Evolutionary conservation across 495 filamentous ascomycete species (phyloP).

Genomic region (Lichina pygmaea): DNA sequence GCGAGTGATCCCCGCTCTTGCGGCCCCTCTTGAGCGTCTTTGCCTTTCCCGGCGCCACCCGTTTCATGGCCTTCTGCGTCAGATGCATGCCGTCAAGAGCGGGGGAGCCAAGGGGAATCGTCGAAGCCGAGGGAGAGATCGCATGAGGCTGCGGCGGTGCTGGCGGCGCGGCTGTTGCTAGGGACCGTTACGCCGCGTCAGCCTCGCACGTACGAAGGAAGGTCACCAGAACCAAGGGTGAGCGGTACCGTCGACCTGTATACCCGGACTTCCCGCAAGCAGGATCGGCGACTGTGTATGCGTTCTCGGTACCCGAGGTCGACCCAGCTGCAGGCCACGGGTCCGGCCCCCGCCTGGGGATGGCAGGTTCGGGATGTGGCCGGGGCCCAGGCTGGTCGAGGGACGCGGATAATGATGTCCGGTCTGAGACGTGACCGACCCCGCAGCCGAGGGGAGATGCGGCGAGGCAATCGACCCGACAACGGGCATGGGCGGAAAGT

Average conservation of each 20-base stretch:
- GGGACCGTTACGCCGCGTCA: too few relatives aligned
- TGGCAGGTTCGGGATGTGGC: constrained; percentile 53
- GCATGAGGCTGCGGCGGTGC: too few relatives aligned
- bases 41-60: constrained; percentile 1
- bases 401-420: constrained; percentile 14
- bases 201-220: too few relatives aligned
- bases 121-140: too few relatives aligned
- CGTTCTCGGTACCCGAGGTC: constrained; percentile 37
- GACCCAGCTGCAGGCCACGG: constrained; percentile 10
- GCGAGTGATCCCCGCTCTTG: constrained; percentile 20
- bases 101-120: constrained; percentile 18
- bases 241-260: constrained; percentile 11
- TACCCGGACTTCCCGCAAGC: constrained; percentile 11
- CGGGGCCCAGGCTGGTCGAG: constrained; percentile 56
- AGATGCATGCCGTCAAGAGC: constrained; percentile 15
- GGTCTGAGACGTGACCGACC: too few relatives aligned
- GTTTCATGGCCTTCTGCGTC: too few relatives aligned
- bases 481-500: constrained; percentile 64
- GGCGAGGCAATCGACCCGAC: background rate
- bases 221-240: too few relatives aligned
- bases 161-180: too few relatives aligned
- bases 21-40: constrained; percentile 22
- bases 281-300: constrained; percentile 64
- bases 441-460: too few relatives aligned
- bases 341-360: constrained; percentile 37